Conservation (phyloP, 2,329 filamentous ascomycete genomes). For the Microthyrium microscopicum region DNA sequence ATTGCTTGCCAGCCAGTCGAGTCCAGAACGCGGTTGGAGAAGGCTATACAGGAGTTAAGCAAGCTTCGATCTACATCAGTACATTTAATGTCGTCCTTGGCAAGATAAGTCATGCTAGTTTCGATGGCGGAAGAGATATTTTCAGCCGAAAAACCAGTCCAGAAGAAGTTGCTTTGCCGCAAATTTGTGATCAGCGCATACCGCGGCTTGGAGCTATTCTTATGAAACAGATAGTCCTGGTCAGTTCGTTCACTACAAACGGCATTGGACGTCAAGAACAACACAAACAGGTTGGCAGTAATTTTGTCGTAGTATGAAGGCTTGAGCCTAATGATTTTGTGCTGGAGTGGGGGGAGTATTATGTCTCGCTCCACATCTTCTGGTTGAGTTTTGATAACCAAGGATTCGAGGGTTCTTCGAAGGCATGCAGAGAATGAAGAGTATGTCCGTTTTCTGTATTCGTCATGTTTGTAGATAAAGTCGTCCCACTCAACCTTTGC, state of each 20-base stretch:
- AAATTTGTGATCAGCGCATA: constrained; percentile 59
- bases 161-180: constrained; percentile 73
- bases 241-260: constrained; percentile 76
- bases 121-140: constrained; percentile 50
- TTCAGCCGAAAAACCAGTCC: constrained; percentile 51
- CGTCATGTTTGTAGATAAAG: constrained; percentile 43
- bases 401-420: constrained; percentile 50
- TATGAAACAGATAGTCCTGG: constrained; percentile 76
- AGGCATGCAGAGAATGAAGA: constrained; percentile 42
- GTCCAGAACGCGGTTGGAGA: constrained; percentile 41
- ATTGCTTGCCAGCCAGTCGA: constrained; percentile 51
- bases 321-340: constrained; percentile 56
- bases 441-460: constrained; percentile 35
- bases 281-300: constrained; percentile 68
- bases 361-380: constrained; percentile 51
- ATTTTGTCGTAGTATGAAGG: constrained; percentile 75
- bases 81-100: constrained; percentile 42
- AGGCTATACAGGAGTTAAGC: constrained; percentile 46
- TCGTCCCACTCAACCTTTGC: constrained; percentile 56
- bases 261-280: constrained; percentile 71
- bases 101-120: constrained; percentile 50
- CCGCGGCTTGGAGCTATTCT: constrained; percentile 50
- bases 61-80: constrained; percentile 41
- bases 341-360: constrained; percentile 51
- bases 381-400: constrained; percentile 67